phyloP scores from a whole-genome alignment of 208 protist genomes.

The Leishmania amazonensis region DNA sequence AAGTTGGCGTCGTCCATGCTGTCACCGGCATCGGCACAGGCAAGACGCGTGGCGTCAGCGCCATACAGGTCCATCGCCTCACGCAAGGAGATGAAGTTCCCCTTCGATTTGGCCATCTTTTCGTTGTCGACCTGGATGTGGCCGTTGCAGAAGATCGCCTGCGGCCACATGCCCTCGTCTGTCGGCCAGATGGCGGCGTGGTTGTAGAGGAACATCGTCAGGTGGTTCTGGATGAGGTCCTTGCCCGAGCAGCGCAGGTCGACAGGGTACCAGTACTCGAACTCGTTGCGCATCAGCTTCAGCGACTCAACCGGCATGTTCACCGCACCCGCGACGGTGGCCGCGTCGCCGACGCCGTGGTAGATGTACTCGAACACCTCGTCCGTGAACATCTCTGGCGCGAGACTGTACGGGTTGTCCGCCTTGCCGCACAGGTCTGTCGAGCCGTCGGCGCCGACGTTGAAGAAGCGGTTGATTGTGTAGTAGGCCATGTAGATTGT shows the following conservation, averaged over 20 bases:
- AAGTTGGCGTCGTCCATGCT: constrained; percentile 99
- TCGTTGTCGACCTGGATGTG: constrained; percentile 98
- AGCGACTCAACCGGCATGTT: constrained; percentile 69
- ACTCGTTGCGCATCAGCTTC: constrained; percentile 95
- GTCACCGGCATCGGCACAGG: constrained; percentile 99
- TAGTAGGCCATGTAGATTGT: constrained; percentile 99
- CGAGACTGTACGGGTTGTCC: constrained; percentile 85
- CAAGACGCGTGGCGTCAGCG: constrained; percentile 95
- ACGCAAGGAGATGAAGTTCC: constrained; percentile 99
- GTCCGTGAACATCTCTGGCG: constrained; percentile 94
- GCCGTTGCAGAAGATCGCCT: constrained; percentile 98
- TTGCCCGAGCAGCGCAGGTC: constrained; percentile 99
- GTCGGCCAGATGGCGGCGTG: constrained; percentile 98
- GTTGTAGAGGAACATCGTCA: constrained; percentile 99
- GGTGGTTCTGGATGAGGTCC: constrained; percentile 99
- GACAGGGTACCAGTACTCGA: constrained; percentile 99
- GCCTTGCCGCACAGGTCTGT: constrained; percentile 42
- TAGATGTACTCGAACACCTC: constrained; percentile 97
- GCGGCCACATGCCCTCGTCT: constrained; percentile 83
- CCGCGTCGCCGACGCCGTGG: constrained; percentile 70
- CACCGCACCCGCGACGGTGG: constrained; percentile 45
- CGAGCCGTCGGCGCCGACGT: constrained; percentile 74
- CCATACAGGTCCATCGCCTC: constrained; percentile 87
- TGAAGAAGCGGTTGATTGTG: constrained; percentile 98
- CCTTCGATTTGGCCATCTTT: constrained; percentile 99